Evolutionary conservation across 441 rosid genomes (phyloP).

Genomic region (Populus trichocarpa): DNA sequence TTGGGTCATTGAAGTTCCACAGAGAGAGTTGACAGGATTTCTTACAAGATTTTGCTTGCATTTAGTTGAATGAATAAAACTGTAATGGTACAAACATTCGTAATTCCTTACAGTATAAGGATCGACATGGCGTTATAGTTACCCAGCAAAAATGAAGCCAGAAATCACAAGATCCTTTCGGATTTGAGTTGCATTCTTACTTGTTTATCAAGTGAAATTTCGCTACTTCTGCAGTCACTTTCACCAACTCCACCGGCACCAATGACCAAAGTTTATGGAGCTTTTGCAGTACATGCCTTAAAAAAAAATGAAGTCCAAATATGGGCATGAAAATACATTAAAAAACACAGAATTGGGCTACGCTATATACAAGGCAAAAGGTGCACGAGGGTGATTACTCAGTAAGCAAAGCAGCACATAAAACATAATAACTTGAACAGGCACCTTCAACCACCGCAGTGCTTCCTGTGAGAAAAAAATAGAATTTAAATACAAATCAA

Average conservation of each 20-base stretch:
- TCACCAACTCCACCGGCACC: background rate
- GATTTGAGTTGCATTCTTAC: background rate
- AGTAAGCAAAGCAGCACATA: background rate
- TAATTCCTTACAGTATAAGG: background rate
- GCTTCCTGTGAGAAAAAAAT: background rate
- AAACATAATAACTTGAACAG: background rate
- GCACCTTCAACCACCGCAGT: background rate
- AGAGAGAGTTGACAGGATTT: background rate
- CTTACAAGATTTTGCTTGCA: background rate
- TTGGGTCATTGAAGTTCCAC: background rate
- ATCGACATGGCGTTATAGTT: background rate
- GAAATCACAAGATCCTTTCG: background rate
- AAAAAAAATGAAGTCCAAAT: background rate
- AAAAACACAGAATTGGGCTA: too few species aligned
- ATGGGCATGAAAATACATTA: background rate
- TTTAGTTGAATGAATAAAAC: background rate
- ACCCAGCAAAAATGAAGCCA: background rate
- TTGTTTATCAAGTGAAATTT: background rate
- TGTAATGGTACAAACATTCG: background rate
- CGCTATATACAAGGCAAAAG: too few species aligned
- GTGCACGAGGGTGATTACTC: background rate
- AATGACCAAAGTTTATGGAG: background rate
- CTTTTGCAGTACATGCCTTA: background rate
- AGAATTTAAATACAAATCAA: too few species aligned
- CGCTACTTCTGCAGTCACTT: background rate